Conservation (phyloP, 2,329 filamentous ascomycete species). For the Penicillium brevicompactum region DNA sequence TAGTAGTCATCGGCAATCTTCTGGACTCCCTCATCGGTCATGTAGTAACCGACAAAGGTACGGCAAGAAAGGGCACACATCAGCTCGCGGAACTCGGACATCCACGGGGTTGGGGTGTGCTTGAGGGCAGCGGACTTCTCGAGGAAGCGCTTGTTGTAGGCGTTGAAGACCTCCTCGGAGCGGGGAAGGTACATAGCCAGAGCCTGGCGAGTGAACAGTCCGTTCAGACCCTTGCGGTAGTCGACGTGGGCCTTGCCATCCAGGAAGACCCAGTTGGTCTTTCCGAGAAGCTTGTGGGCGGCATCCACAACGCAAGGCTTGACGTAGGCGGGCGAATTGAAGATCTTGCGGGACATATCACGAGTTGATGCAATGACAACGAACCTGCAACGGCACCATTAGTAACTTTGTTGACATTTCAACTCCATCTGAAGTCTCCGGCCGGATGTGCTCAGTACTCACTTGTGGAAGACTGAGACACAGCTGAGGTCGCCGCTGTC, state of each 20-base stretch:
- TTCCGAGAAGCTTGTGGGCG: conserved; percentile 88
- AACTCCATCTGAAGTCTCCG: background rate
- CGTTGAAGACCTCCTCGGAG: conserved; percentile 87
- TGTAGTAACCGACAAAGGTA: conserved; percentile 97
- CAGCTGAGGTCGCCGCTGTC: conserved; percentile 87
- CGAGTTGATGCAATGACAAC: conserved; percentile 94
- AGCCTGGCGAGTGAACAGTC: conserved; percentile 87
- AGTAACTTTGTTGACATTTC: background rate
- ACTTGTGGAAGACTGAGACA: conserved; percentile 99
- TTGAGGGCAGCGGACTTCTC: conserved; percentile 71
- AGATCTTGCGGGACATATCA: conserved; percentile 93
- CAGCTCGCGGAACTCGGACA: conserved; percentile 88
- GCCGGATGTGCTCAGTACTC: conserved; percentile 37
- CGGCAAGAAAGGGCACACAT: conserved; percentile 94
- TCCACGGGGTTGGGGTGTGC: conserved; percentile 80
- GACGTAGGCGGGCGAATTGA: conserved; percentile 89
- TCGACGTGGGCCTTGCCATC: conserved; percentile 94
- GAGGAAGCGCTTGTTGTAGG: conserved; percentile 80
- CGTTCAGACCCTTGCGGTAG: conserved; percentile 95
- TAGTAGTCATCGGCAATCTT: conserved; percentile 97
- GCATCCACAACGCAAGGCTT: conserved; percentile 96
- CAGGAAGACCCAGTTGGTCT: conserved; percentile 95
- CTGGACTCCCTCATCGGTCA: conserved; percentile 85
- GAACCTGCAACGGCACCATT: conserved; percentile 63
- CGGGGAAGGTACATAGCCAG: conserved; percentile 86